Base-by-base conservation (phyloP, 352 stramenopile species). In the Phytophthora macrochlamydospora region DNA sequence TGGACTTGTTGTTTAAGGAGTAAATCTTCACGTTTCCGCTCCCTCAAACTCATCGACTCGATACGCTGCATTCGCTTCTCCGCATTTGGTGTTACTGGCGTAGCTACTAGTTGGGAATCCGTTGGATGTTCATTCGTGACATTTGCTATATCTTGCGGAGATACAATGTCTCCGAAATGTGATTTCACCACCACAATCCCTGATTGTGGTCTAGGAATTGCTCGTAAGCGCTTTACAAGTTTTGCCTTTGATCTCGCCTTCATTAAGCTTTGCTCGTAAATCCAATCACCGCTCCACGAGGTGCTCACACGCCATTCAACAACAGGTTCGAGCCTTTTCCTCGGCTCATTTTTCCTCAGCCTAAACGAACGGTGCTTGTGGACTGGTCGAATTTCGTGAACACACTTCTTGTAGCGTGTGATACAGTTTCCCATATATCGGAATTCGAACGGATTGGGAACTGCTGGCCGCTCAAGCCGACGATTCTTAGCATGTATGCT, bases 221-320 rank as follows among this genome's bases (percentile, higher is more conserved):
- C 69, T 58, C 79, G 69, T 43, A 91, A 37, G 11, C 44, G 67
- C 51, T 87, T 86, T 32, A 78, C 56, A 2, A 89, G 59, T 12
- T 59, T 33, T 1, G 53, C 32, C 53, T 89, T 91, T 31, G 67
- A 77, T 29, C 66, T 60, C 14, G 60, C 52, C 3, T 57, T 40
- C 12, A 87, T 67, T n/a, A 51, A 62, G 9, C 56, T 37, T 49
- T 91, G 82, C 6, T 75, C 65, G 33, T 84, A 89, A 7, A 88
- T 53, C 82, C 82, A 91, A 50, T 89, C 79, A 7, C 82, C 82
- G 43, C 79, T 85, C 79, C 82, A 91, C 11, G 82, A 87, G 18
- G 73, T 76, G 4, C 66, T 77, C 35, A 91, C 71, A 42, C 56
- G 65, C 82, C 82, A 91, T 37, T 76, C 59, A 29, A 83, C 56